A percentile compares a stretch with the other conserved stretches of the same genome.
Evolutionary conservation across 208 protist genomes (phyloP).

Genomic region (Sergeia podlipaevii): DNA sequence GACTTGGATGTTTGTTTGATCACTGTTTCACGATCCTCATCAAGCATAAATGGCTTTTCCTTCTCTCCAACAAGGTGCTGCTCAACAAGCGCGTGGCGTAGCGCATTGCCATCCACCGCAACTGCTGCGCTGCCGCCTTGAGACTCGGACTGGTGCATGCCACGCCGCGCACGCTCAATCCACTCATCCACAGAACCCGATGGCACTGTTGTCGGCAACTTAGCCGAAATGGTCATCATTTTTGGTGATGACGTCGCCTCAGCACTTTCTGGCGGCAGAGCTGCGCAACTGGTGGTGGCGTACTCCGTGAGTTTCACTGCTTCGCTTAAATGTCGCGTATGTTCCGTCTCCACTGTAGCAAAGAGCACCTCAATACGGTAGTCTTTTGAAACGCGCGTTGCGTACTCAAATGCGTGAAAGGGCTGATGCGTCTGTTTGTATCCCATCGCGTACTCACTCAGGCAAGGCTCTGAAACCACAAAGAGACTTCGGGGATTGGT

Average conservation of each 20-base stretch:
- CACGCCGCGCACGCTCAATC: not conserved
- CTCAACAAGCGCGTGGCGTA: conserved; percentile 52
- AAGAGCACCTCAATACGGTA: conserved; percentile 91
- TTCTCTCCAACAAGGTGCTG: conserved; percentile 34
- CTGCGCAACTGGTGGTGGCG: conserved; percentile 12
- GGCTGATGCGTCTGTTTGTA: conserved; percentile 85
- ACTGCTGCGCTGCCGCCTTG: conserved; percentile 5
- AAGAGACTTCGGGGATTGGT: conserved; percentile 76
- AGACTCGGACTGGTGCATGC: not conserved
- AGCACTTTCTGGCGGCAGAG: not conserved
- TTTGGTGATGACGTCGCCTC: too few species aligned
- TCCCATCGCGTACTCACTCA: conserved; percentile 82
- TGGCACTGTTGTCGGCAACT: not conserved
- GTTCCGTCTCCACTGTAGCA: conserved; percentile 74
- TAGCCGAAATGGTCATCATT: too few species aligned
- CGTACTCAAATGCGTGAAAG: conserved; percentile 87
- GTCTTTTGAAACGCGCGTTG: conserved; percentile 84
- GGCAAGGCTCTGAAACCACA: conserved; percentile 74
- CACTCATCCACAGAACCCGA: not conserved
- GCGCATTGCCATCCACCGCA: conserved; percentile 62
- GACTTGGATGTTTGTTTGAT: not conserved
- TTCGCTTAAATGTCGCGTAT: conserved; percentile 53
- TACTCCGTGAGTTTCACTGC: conserved; percentile 81
- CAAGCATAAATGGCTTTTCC: conserved; percentile 17
- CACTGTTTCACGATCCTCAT: too few species aligned